phyloP scores from a whole-genome alignment of 2,329 filamentous ascomycete species.

The Fusarium aywerte region DNA sequence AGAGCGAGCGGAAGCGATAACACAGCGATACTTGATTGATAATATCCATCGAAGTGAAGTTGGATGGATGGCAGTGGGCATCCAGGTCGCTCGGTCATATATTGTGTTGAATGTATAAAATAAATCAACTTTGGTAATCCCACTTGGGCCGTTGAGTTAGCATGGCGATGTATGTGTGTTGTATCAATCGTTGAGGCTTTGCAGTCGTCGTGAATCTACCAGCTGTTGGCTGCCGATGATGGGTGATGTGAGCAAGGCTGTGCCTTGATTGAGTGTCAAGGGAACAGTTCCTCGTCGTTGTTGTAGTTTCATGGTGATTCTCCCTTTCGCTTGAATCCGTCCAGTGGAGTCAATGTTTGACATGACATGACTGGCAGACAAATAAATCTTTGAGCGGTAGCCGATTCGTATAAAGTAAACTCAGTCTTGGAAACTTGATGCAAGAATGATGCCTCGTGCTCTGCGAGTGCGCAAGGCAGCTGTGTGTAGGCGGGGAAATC shows the following conservation, averaged over 20 bases:
- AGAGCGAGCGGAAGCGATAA: background rate
- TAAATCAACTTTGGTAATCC: slow-evolving; percentile 12
- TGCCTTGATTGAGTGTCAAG: background rate
- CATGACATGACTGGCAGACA: background rate
- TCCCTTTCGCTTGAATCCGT: background rate
- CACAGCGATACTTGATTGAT: slow-evolving; percentile 13
- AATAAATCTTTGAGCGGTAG: background rate
- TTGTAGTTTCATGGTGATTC: background rate
- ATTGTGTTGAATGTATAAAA: slow-evolving; percentile 18
- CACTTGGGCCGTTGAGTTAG: background rate
- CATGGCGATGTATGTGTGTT: background rate
- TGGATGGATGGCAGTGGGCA: slow-evolving; percentile 21
- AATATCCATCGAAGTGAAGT: background rate
- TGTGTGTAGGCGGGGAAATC: background rate
- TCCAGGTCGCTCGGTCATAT: slow-evolving; percentile 13
- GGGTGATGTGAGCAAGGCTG: background rate
- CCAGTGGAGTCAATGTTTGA: background rate
- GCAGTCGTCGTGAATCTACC: background rate
- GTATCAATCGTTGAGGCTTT: background rate
- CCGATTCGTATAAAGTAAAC: background rate
- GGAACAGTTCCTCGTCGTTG: background rate
- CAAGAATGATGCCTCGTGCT: background rate
- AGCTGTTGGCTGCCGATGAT: background rate
- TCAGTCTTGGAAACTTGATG: background rate
- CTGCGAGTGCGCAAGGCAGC: background rate